Percentiles rank a stretch among this genome's conserved stretches.
Evolutionary conservation across 2,329 filamentous ascomycete genomes (phyloP).

Genomic region (Neopestalotiopsis sp.): DNA sequence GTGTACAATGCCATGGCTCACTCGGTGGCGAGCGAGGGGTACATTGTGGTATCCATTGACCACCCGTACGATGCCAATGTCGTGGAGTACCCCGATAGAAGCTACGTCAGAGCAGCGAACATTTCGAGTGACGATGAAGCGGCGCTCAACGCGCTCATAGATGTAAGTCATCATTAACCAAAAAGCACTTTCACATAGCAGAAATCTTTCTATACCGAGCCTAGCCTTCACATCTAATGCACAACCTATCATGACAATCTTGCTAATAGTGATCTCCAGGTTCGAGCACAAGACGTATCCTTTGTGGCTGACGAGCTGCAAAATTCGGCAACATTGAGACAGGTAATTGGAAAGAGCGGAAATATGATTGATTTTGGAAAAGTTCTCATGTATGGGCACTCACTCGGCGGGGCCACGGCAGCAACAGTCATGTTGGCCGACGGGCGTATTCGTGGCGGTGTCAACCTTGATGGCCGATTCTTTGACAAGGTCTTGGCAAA

Average conservation of each 20-base stretch:
- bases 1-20: conserved; percentile 46
- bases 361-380: conserved; percentile 9
- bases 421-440: conserved; percentile 15
- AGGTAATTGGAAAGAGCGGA: neutral
- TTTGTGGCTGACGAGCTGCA: conserved; percentile 23
- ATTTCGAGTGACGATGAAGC: conserved; percentile 19
- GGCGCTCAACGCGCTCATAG: conserved; percentile 13
- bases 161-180: conserved; percentile 9
- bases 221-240: too few species aligned
- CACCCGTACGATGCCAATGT: conserved; percentile 48
- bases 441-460: conserved; percentile 16
- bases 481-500: conserved; percentile 34
- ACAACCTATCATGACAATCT: neutral
- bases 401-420: conserved; percentile 19
- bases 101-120: conserved; percentile 27
- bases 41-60: conserved; percentile 48
- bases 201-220: too few species aligned
- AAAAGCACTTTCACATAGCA: neutral
- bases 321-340: neutral
- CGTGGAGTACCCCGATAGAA: conserved; percentile 45
- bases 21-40: conserved; percentile 46
- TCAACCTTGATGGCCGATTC: conserved; percentile 18
- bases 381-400: conserved; percentile 22
- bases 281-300: conserved; percentile 20
- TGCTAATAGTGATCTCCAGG: neutral